Evolutionary conservation across 2,329 filamentous ascomycete genomes (phyloP).

Genomic region (Colletotrichum salicis): DNA sequence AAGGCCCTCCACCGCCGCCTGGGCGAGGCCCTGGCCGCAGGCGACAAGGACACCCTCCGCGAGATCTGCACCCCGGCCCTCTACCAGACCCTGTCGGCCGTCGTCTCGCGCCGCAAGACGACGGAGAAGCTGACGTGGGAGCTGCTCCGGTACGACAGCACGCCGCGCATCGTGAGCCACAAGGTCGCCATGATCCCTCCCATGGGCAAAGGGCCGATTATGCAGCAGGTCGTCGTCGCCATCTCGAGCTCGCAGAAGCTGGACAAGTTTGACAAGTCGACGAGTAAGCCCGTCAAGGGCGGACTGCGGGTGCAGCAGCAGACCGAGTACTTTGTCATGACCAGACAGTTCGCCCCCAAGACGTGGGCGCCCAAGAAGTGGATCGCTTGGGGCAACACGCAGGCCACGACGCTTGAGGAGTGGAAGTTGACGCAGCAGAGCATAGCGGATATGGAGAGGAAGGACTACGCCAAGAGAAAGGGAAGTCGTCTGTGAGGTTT

Average conservation of each 20-base stretch:
- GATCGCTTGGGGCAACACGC: slow-evolving; percentile 73
- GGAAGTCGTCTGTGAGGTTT: slow-evolving; percentile 24
- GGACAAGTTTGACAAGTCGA: slow-evolving; percentile 50
- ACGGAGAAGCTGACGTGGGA: slow-evolving; percentile 63
- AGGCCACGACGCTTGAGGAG: slow-evolving; percentile 61
- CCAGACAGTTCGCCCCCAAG: slow-evolving; percentile 55
- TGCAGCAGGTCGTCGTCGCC: slow-evolving; percentile 71
- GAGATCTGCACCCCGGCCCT: slow-evolving; percentile 66
- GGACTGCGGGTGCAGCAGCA: slow-evolving; percentile 63
- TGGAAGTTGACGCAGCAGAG: slow-evolving; percentile 49
- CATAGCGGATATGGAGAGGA: slow-evolving; percentile 44
- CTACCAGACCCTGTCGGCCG: slow-evolving; percentile 59
- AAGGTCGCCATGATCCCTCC: slow-evolving; percentile 58
- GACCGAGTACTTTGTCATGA: slow-evolving; percentile 73
- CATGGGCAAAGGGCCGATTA: slow-evolving; percentile 47
- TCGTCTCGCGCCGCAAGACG: slow-evolving; percentile 62
- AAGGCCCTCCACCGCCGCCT: slow-evolving; percentile 69
- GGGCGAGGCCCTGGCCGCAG: slow-evolving; percentile 69
- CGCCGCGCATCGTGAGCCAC: slow-evolving; percentile 66
- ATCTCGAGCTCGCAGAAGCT: slow-evolving; percentile 68
- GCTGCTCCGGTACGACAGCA: slow-evolving; percentile 61
- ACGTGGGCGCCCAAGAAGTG: slow-evolving; percentile 64
- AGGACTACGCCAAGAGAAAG: slow-evolving; percentile 16
- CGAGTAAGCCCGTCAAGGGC: slow-evolving; percentile 49
- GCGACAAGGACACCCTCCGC: slow-evolving; percentile 62